Evolutionary conservation across 208 protist genomes (phyloP).

Genomic region (Sergeia podlipaevii): DNA sequence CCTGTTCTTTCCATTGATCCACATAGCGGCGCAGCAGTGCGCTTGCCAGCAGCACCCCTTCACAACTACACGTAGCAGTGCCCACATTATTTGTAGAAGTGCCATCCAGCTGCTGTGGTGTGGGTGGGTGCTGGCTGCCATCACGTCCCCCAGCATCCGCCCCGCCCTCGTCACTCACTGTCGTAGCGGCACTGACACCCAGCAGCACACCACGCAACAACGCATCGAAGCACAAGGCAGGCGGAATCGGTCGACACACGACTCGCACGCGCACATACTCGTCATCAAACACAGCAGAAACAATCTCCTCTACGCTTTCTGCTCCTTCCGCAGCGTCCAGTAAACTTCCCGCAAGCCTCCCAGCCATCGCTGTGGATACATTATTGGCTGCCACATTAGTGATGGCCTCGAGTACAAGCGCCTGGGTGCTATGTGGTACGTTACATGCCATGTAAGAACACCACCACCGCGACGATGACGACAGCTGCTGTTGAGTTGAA

Average conservation of each 20-base stretch:
- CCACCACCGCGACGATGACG: not conserved
- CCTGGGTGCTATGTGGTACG: conserved; percentile 21
- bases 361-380: not conserved
- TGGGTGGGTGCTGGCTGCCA: too few relatives aligned
- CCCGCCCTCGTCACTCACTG: too few relatives aligned
- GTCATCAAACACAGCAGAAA: not conserved
- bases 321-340: conserved; percentile 1
- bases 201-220: not conserved
- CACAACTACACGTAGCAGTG: too few relatives aligned
- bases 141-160: too few relatives aligned
- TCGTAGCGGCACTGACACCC: too few relatives aligned
- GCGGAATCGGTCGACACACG: not conserved
- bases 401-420: conserved; percentile 18
- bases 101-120: too few relatives aligned
- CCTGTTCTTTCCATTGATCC: too few relatives aligned
- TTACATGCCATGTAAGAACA: not conserved
- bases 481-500: not conserved
- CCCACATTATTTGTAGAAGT: too few relatives aligned
- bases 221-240: not conserved
- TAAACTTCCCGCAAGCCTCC: too few relatives aligned
- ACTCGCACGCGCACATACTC: not conserved
- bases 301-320: not conserved
- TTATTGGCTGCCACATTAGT: conserved; percentile 9
- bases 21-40: too few relatives aligned
- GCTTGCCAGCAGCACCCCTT: too few relatives aligned